Evolutionary conservation across 495 filamentous ascomycete species (phyloP).

Genomic region (Talaromyces ruber): DNA sequence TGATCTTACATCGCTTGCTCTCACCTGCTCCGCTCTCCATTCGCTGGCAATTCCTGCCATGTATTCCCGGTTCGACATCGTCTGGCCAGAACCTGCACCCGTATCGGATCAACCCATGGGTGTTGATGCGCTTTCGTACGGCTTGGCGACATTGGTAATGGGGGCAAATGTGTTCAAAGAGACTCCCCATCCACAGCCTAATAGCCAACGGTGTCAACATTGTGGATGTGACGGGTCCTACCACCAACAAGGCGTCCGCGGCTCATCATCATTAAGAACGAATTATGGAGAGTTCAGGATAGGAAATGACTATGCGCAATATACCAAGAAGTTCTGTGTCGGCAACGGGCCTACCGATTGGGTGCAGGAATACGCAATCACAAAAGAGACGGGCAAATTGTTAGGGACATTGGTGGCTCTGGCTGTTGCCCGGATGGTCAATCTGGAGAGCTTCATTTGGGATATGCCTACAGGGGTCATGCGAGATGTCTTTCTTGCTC

Average conservation of each 20-base stretch:
- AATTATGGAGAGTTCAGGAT: slow-evolving; percentile 25
- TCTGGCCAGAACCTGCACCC: slow-evolving; percentile 73
- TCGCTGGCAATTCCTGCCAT: slow-evolving; percentile 73
- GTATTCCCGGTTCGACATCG: slow-evolving; percentile 89
- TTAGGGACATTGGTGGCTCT: slow-evolving; percentile 84
- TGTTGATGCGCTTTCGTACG: slow-evolving; percentile 88
- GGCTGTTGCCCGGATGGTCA: slow-evolving; percentile 76
- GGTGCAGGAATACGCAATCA: slow-evolving; percentile 82
- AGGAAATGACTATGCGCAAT: slow-evolving; percentile 79
- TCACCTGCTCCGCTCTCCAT: slow-evolving; percentile 81
- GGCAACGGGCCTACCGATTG: slow-evolving; percentile 78
- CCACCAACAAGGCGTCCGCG: slow-evolving; percentile 8
- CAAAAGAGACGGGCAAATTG: slow-evolving; percentile 89
- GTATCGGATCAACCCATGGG: slow-evolving; percentile 59
- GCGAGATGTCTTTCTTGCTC: slow-evolving; percentile 78
- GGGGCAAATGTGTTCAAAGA: slow-evolving; percentile 62
- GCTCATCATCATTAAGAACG: slow-evolving; percentile 7
- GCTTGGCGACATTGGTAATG: slow-evolving; percentile 77
- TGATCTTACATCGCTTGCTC: slow-evolving; percentile 74
- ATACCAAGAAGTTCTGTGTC: slow-evolving; percentile 81
- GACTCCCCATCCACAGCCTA: slow-evolving; percentile 7
- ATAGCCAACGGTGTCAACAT: slow-evolving; percentile 17
- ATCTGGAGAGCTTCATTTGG: slow-evolving; percentile 88
- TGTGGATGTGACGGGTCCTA: slow-evolving; percentile 26
- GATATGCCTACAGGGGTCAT: slow-evolving; percentile 93